Evolutionary conservation across 2,329 filamentous ascomycete species (phyloP).

Genomic region (Aureobasidium leucospermi): DNA sequence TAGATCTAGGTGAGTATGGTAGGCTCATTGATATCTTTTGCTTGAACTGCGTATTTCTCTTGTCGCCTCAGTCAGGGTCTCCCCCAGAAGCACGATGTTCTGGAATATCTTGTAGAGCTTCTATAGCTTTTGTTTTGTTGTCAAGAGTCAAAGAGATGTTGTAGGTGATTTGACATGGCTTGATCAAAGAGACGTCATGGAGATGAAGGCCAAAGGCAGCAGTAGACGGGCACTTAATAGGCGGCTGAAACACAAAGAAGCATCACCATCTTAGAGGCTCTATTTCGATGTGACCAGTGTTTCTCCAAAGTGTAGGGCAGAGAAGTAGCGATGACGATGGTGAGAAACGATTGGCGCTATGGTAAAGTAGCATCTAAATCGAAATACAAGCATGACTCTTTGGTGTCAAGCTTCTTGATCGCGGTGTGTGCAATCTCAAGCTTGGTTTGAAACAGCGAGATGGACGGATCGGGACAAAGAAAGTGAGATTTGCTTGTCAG

Average conservation of each 20-base stretch:
- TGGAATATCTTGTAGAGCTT: not conserved
- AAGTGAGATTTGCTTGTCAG: not conserved
- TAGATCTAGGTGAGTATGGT: not conserved
- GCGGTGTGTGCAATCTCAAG: slow-evolving; percentile 1
- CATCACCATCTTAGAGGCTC: not conserved
- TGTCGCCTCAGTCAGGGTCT: no score
- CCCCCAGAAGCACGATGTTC: no score
- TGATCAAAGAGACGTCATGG: not conserved
- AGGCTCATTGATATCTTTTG: not conserved
- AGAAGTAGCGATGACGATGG: not conserved
- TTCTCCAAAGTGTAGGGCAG: not conserved
- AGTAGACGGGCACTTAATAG: not conserved
- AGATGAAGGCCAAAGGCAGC: not conserved
- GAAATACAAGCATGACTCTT: not conserved
- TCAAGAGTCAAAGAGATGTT: not conserved
- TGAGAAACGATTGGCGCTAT: not conserved
- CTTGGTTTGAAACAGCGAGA: slow-evolving; percentile 2
- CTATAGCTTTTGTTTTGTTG: not conserved
- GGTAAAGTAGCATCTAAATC: not conserved
- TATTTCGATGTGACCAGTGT: not conserved
- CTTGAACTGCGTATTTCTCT: no score
- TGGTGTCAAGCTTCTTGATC: not conserved
- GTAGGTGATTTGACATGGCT: not conserved
- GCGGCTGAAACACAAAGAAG: not conserved
- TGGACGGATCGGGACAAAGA: not conserved